These are phyloP conservation scores for Colletotrichum nymphaeae DNA, from an alignment of 2,329 filamentous ascomycete genomes.

Conservation along the genomic window DNA sequence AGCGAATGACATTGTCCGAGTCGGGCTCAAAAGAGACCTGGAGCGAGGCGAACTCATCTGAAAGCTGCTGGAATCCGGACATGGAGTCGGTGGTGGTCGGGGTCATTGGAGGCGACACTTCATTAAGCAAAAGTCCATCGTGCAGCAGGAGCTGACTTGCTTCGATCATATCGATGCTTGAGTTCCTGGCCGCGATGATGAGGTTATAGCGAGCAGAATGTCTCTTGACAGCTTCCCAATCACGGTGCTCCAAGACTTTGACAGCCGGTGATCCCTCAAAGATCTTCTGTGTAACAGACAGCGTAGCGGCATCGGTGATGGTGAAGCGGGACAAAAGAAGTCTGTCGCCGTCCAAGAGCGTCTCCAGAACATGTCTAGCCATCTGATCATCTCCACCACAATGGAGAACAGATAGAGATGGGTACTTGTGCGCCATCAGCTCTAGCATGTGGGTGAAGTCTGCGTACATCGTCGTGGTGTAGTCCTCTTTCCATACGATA, in stretches of 20 bases:
- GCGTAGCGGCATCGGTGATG: conserved; percentile 38
- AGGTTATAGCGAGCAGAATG: conserved; percentile 46
- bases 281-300: not conserved
- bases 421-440: conserved; percentile 52
- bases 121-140: conserved; percentile 44
- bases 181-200: conserved; percentile 41
- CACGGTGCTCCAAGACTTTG: conserved; percentile 44
- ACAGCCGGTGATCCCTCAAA: conserved; percentile 36
- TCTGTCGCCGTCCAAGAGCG: conserved; percentile 40
- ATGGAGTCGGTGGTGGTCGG: conserved; percentile 10
- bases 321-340: conserved; percentile 49
- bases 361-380: conserved; percentile 41
- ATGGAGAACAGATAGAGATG: conserved; percentile 52
- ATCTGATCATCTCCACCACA: conserved; percentile 44
- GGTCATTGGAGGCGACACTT: conserved; percentile 6
- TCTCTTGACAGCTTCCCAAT: conserved; percentile 36
- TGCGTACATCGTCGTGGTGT: conserved; percentile 39
- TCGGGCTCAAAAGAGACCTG: not conserved
- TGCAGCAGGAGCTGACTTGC: conserved; percentile 42
- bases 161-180: conserved; percentile 26
- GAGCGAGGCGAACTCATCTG: not conserved
- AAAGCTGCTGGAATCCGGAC: not conserved
- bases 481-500: conserved; percentile 59
- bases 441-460: conserved; percentile 43
- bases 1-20: not conserved